Percentiles rank a stretch among this genome's conserved stretches.
phyloP scores from a whole-genome alignment of 208 protist species.

The Tritrichomonas musculus region DNA sequence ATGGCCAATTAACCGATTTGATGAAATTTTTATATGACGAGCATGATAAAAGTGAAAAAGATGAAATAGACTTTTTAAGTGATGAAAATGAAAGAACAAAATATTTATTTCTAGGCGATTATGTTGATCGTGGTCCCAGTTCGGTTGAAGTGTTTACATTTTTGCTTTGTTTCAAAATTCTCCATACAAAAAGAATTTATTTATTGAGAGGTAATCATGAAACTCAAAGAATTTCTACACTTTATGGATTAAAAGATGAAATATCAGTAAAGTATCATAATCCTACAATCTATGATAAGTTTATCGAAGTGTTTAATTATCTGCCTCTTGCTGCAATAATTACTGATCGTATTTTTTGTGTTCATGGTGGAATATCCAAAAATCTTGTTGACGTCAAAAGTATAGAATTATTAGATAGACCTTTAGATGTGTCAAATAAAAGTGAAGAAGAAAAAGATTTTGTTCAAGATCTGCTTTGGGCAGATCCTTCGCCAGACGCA shows the following conservation, averaged over 20 bases:
- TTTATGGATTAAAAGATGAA: constrained; percentile 99
- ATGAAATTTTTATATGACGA: constrained; percentile 73
- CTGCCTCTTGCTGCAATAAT: constrained; percentile 94
- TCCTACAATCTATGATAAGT: constrained; percentile 95
- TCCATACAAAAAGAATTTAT: constrained; percentile 48
- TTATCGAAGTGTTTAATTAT: constrained; percentile 97
- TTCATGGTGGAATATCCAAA: constrained; percentile 88
- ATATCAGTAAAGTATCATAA: constrained; percentile 95
- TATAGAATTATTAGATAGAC: constrained; percentile 82
- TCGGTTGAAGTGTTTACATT: constrained; percentile 90
- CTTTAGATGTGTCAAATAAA: constrained; percentile 76
- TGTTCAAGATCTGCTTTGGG: constrained; percentile 97
- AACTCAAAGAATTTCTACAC: constrained; percentile 83
- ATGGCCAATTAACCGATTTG: constrained; percentile 56
- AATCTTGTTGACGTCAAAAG: constrained; percentile 87
- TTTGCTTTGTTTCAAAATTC: constrained; percentile 80
- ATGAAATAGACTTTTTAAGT: constrained; percentile 86
- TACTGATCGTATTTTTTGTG: constrained; percentile 98
- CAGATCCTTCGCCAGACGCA: constrained; percentile 88
- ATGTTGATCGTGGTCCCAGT: constrained; percentile 98
- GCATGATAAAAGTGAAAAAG: background rate
- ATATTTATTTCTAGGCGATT: constrained; percentile 67
- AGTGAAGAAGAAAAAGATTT: constrained; percentile 70
- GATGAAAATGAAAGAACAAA: constrained; percentile 80
- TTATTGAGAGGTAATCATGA: constrained; percentile 98